Evolutionary conservation across 768 basidiomycete genomes (phyloP).

Genomic region (Leccinum disarticulatum): DNA sequence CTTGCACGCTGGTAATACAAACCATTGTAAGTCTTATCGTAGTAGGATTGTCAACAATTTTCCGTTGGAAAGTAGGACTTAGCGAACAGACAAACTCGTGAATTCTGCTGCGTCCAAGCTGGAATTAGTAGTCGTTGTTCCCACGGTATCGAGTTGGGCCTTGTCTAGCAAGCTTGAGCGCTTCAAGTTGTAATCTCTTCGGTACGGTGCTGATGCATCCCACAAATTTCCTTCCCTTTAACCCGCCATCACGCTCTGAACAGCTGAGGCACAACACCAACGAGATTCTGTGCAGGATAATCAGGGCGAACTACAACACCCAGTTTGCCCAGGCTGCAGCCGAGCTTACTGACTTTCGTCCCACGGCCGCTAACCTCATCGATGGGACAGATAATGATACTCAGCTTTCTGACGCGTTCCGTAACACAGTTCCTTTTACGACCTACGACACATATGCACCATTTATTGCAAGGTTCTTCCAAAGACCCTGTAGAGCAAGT

Average conservation of each 20-base stretch:
- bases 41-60: no score
- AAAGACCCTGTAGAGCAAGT: constrained; percentile 7
- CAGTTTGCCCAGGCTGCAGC: constrained; percentile 5
- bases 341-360: constrained; percentile 6
- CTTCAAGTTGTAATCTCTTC: no score
- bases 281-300: background rate
- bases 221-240: constrained; percentile 2
- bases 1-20: no score
- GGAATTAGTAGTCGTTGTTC: no score
- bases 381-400: background rate
- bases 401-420: constrained; percentile 11
- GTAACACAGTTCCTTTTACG: constrained; percentile 7
- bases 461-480: constrained; percentile 7
- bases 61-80: no score
- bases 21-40: no score
- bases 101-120: no score
- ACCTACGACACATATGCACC: constrained; percentile 20
- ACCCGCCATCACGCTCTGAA: background rate
- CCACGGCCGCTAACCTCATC: background rate
- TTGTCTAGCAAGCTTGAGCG: no score
- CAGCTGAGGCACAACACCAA: background rate
- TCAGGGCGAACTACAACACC: constrained; percentile 7
- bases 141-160: no score
- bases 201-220: background rate
- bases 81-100: no score